phyloP scores from a whole-genome alignment of 2,329 filamentous ascomycete species.

The Penicillium brevicompactum region DNA sequence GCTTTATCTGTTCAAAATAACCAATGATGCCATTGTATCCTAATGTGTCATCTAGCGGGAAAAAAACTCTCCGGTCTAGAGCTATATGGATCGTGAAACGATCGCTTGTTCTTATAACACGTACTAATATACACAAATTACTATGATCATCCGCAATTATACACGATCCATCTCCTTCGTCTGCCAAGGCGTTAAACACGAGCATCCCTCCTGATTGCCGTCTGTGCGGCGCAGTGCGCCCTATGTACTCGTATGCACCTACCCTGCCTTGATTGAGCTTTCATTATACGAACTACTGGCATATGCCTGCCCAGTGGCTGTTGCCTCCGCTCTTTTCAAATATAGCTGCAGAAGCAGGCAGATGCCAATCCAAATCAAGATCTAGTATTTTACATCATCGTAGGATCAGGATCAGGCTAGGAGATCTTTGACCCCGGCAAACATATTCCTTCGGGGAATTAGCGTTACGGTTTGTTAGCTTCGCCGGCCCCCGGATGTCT shows the following conservation, averaged over 20 bases:
- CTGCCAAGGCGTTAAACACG: neutral
- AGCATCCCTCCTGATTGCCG: neutral
- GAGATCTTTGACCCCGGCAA: neutral
- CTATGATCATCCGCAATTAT: neutral
- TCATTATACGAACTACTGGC: neutral
- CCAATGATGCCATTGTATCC: no score
- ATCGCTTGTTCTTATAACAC: neutral
- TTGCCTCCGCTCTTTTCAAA: neutral
- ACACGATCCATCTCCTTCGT: neutral
- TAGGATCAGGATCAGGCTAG: no score
- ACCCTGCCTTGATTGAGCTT: neutral
- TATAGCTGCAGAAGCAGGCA: neutral
- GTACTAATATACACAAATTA: neutral
- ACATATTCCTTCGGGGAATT: neutral
- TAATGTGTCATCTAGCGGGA: no score
- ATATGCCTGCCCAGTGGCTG: neutral
- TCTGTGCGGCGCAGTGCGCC: neutral
- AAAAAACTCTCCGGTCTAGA: no score
- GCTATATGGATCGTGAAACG: slow-evolving; percentile 3
- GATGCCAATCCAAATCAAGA: no score
- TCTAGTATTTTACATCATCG: no score
- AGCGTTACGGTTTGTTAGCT: neutral
- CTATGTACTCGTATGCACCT: neutral
- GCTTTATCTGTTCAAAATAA: neutral
- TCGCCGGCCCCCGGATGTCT: neutral